A percentile compares a stretch with the other conserved stretches of the same genome.
Evolutionary conservation across 2,329 filamentous ascomycete species (phyloP).

Genomic region (Cytospora schulzeri): DNA sequence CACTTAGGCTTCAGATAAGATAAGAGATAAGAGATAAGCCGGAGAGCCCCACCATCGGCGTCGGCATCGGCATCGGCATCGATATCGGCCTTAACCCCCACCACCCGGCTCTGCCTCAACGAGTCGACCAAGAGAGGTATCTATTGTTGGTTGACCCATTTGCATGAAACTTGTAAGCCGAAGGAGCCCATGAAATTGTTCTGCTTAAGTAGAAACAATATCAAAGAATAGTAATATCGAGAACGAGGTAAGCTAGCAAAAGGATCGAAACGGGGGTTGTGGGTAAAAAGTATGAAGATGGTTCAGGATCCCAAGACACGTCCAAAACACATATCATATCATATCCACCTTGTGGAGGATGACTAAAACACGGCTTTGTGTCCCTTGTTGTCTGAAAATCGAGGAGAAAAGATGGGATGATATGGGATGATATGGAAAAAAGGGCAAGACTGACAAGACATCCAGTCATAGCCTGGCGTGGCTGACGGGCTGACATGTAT

Average conservation of each 20-base stretch:
- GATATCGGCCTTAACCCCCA: too few species aligned
- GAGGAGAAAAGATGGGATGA: too few species aligned
- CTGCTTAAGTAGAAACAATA: not conserved
- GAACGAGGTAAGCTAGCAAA: not conserved
- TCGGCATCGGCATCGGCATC: too few species aligned
- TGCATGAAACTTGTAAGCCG: not conserved
- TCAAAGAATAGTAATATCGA: too few species aligned
- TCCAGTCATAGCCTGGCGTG: too few species aligned
- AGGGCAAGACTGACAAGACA: too few species aligned
- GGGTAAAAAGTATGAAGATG: too few species aligned
- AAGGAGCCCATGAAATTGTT: not conserved
- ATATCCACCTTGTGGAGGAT: constrained; percentile 5
- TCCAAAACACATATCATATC: not conserved
- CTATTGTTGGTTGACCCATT: not conserved
- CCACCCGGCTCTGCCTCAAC: too few species aligned
- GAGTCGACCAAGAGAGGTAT: too few species aligned
- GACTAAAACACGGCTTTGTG: constrained; percentile 4
- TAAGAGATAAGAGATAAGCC: constrained; percentile 6
- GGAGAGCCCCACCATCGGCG: not conserved
- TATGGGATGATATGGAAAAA: too few species aligned
- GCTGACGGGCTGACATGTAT: too few species aligned
- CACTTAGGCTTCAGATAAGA: constrained; percentile 4
- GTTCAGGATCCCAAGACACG: not conserved
- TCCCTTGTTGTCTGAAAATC: constrained; percentile 9
- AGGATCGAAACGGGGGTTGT: not conserved